Conservation (phyloP, 257 asterid species). For the Solanum sparsipilum region DNA sequence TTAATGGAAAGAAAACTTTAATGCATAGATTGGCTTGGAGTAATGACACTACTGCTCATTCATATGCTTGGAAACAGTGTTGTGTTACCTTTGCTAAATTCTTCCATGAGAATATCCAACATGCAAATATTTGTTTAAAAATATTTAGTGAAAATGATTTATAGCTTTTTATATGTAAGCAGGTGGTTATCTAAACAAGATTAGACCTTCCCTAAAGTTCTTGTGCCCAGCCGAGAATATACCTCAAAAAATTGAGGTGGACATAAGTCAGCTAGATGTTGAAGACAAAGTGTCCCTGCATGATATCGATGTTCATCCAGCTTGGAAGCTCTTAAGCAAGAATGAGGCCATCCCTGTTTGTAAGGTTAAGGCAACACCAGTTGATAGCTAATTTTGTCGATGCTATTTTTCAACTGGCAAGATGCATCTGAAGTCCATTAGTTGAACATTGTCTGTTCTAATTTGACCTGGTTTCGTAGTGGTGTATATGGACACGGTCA, state of each 20-base stretch:
- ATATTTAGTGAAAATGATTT: background rate
- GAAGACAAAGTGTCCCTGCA: slow-evolving; percentile 55
- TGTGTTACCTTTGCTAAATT: background rate
- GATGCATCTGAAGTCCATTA: background rate
- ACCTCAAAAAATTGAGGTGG: slow-evolving; percentile 80
- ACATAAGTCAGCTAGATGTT: slow-evolving; percentile 68
- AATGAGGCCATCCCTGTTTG: slow-evolving; percentile 69
- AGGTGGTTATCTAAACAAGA: slow-evolving; percentile 59
- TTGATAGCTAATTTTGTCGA: background rate
- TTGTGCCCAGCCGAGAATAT: slow-evolving; percentile 77
- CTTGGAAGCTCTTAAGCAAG: slow-evolving; percentile 80
- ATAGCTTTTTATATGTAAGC: slow-evolving; percentile 12
- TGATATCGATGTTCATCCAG: slow-evolving; percentile 55
- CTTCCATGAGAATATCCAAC: background rate
- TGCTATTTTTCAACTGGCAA: background rate
- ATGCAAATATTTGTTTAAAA: background rate
- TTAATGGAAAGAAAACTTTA: background rate
- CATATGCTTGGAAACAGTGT: background rate
- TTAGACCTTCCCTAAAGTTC: slow-evolving; percentile 51
- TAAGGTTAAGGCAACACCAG: slow-evolving; percentile 45
- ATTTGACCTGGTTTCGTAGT: background rate
- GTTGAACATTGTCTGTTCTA: background rate
- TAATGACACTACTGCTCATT: background rate
- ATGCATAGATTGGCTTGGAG: background rate
- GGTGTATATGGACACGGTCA: background rate